Percentiles rank a stretch among this genome's conserved stretches.
Evolutionary conservation across 495 filamentous ascomycete genomes (phyloP).

Genomic region (Symbiotaphrina buchneri): DNA sequence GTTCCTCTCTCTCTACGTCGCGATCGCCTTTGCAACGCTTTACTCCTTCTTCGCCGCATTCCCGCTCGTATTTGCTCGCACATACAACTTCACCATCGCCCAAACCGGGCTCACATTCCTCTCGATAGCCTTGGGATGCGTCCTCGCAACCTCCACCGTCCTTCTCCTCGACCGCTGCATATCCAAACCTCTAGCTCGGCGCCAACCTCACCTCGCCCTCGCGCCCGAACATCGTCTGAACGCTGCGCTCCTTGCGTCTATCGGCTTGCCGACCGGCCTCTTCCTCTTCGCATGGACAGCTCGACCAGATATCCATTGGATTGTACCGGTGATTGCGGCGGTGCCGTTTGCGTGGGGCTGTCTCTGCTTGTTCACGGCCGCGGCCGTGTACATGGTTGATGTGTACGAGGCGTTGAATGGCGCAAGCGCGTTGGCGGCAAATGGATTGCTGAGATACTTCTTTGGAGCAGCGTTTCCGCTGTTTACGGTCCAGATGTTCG

Average conservation of each 20-base stretch:
- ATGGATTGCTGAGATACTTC: slow-evolving; percentile 37
- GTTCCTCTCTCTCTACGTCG: slow-evolving; percentile 34
- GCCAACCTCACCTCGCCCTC: slow-evolving; percentile 10
- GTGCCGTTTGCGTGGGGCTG: slow-evolving; percentile 48
- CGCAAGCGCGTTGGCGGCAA: slow-evolving; percentile 37
- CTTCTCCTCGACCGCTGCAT: slow-evolving; percentile 19
- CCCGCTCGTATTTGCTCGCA: slow-evolving; percentile 24
- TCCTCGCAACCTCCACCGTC: slow-evolving; percentile 22
- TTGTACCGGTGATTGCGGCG: slow-evolving; percentile 23
- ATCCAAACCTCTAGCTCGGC: slow-evolving; percentile 13
- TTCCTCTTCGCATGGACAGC: slow-evolving; percentile 28
- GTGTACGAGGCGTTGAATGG: slow-evolving; percentile 31
- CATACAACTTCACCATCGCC: slow-evolving; percentile 25
- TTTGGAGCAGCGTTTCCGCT: slow-evolving; percentile 43
- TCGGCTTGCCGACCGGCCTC: slow-evolving; percentile 25
- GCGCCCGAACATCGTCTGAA: slow-evolving; percentile 34
- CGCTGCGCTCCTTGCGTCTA: slow-evolving; percentile 33
- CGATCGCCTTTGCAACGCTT: slow-evolving; percentile 39
- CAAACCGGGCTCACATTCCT: slow-evolving; percentile 35
- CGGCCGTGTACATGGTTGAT: slow-evolving; percentile 30
- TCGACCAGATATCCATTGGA: slow-evolving; percentile 14
- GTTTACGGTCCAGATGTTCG: slow-evolving; percentile 17
- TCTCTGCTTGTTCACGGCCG: slow-evolving; percentile 24
- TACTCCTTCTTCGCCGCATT: slow-evolving; percentile 45
- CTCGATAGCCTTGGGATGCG: slow-evolving; percentile 29